A percentile compares a stretch with the other conserved stretches of the same genome.
Evolutionary conservation across 2,329 filamentous ascomycete species (phyloP).

Genomic region (Akanthomyces uredinophilus): DNA sequence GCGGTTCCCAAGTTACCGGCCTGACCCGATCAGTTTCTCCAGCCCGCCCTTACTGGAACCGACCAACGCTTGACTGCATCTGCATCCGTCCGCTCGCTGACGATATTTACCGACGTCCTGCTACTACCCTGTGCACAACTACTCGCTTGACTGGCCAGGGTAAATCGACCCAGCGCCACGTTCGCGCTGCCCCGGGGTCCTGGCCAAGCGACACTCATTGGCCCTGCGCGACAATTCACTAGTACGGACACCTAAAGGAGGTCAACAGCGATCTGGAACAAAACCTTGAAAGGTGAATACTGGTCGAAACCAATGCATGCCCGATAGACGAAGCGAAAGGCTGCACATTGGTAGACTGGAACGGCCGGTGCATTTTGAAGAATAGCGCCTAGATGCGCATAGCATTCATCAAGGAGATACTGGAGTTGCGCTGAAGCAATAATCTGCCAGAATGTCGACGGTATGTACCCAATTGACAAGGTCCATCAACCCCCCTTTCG

Average conservation of each 20-base stretch:
- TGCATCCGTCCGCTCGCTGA: background rate
- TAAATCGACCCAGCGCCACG: background rate
- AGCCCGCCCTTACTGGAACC: background rate
- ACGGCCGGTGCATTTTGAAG: background rate
- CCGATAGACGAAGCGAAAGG: background rate
- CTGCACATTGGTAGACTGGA: background rate
- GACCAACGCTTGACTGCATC: background rate
- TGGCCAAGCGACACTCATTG: constrained; percentile 7
- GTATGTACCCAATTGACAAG: background rate
- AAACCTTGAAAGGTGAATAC: background rate
- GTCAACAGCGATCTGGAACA: background rate
- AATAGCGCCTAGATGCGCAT: constrained; percentile 4
- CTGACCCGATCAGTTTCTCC: constrained; percentile 2
- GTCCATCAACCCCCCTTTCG: too few relatives aligned
- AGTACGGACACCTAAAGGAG: background rate
- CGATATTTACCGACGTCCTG: background rate
- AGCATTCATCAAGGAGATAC: background rate
- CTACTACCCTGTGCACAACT: background rate
- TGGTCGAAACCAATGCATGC: background rate
- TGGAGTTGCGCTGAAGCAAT: background rate
- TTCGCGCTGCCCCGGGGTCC: constrained; percentile 5
- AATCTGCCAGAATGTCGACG: constrained; percentile 1
- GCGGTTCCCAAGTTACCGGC: constrained; percentile 1
- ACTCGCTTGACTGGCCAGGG: constrained; percentile 6
- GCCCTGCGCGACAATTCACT: background rate